Evolutionary conservation across 2,329 filamentous ascomycete genomes (phyloP), one percentile per base, ranked within the genome.

Genomic region (Dothideomycetes sp.): DNA sequence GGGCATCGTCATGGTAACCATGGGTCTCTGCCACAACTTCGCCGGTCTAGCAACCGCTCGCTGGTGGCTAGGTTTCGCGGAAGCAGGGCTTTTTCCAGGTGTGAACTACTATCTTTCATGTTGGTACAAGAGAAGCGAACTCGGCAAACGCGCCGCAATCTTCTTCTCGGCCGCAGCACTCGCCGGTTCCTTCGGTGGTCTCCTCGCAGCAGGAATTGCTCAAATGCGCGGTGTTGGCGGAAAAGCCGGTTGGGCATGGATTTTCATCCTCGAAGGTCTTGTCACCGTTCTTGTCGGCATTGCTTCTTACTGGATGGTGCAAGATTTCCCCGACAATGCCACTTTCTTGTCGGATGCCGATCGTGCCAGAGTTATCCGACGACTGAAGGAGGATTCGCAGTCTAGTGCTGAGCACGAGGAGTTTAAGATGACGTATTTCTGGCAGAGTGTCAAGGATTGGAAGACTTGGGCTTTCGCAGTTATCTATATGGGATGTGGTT

Each of bases 101-200:
- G 75, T 87, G 12, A 83, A 82, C 50, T 89, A 86, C 59, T 87
- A 87, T 55, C 71, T 91, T 0, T 83, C 78, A 0, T 88, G 82
- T 56, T 93, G 85, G 85, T 94, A 91, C 53, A 81, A 76, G 55
- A 71, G 84, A 24, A 74, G 71, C 12, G 86, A 93, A 53, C 82
- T 91, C 41, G 85, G 84, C 35, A 71, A 86, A n/a, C 76, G 85
- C 24, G 78, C 82, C 46, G 82, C 84, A 11, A 76, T 87, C 43
- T 89, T 91, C 67, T 93, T 91, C 65, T 86, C 82, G 0, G 82
- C 84, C 0, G 84, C 85, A 0, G 83, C 85, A 0, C 63, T 91
- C 0, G 80, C 84, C 1, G 85, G 85, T 1, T 86, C 80, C 0
- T 86, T 87, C 47, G 82, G 81, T 53, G 82, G 82, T 3, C 70